Base-by-base conservation (phyloP, 2,329 filamentous ascomycete species). In the Amauroascus niger region DNA sequence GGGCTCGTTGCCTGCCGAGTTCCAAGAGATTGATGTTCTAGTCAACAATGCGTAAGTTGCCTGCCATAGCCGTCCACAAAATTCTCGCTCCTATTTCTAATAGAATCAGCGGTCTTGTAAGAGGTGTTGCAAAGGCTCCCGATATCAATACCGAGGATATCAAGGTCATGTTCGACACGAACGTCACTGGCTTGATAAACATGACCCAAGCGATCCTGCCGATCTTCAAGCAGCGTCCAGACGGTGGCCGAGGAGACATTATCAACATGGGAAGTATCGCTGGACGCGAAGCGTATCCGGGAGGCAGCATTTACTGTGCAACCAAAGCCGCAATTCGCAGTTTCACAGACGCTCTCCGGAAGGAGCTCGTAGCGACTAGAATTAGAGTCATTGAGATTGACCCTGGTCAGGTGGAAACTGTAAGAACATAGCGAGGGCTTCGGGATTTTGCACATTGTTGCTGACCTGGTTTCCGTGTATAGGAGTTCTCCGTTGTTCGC, bases 261-360 rank as follows among this genome's bases (percentile, higher is more conserved):
- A 95, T 98, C 74, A 97, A 96, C 67, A 83, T 96, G 64, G 90
- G 90, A 57, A 89, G 84, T 61, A 90, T 95, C 65, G 90, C 90
- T n/a, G 90, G 88, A 28, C 80, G 89, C 43, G 89, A 95, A 62
- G 79, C 87, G 9, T 96, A 95, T 69, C 76, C 82, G 1, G 88
- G 88, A 48, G 90, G 90, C 26, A 83, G 83, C 67, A 94, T 95
- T 66, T 96, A 96, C 78, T 95, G 90, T 69, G 88, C 89, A 0
- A 90, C 87, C 56, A 96, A 96, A 73, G 88, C 89, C 18, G 90
- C 90, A 1, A 85, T 95, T 53, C 81, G 86, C 62, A 85, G 79
- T 60, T 95, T 95, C 72, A 89, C 87, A 0, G 88, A 95, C 54
- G 79, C 84, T 9, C 71, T 96, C 67, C 79, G 90, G 61, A 87